Conservation (phyloP, 2,329 filamentous ascomycete genomes). For the Chrysoporthe cubensis region DNA sequence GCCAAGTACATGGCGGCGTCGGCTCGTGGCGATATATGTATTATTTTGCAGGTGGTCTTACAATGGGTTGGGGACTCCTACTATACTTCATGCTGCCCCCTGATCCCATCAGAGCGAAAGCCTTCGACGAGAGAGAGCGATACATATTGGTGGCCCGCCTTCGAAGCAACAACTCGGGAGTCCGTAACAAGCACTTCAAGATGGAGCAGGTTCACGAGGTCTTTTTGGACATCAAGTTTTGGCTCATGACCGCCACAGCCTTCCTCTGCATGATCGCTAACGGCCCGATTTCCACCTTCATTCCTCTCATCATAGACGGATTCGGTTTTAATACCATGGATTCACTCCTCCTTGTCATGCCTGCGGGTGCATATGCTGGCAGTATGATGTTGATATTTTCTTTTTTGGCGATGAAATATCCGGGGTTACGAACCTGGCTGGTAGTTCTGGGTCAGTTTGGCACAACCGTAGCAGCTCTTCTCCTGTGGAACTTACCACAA, state of each 20-base stretch:
- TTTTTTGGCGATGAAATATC: constrained; percentile 45
- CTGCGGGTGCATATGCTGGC: constrained; percentile 39
- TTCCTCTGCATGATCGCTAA: constrained; percentile 70
- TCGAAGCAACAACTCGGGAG: constrained; percentile 32
- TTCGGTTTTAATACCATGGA: constrained; percentile 37
- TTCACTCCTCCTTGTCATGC: constrained; percentile 34
- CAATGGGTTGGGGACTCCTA: constrained; percentile 42
- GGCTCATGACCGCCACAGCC: constrained; percentile 34
- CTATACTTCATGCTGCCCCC: constrained; percentile 29
- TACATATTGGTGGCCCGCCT: constrained; percentile 32
- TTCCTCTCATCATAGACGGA: constrained; percentile 64
- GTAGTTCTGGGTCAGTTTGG: constrained; percentile 44
- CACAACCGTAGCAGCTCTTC: constrained; percentile 46
- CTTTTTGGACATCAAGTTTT: constrained; percentile 33
- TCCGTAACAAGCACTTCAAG: constrained; percentile 33
- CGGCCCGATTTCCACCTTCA: constrained; percentile 68
- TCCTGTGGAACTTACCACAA: constrained; percentile 49
- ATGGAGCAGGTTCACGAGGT: constrained; percentile 30
- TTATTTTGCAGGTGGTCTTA: constrained; percentile 45
- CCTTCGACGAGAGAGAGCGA: constrained; percentile 31
- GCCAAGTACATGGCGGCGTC: constrained; percentile 44
- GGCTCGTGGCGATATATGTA: constrained; percentile 49
- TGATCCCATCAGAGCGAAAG: constrained; percentile 40
- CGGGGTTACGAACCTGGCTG: constrained; percentile 42
- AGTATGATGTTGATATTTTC: constrained; percentile 43